Evolutionary conservation across 805 yeast species (phyloP).

Genomic region (Saccharomyces kudriavzevii): DNA sequence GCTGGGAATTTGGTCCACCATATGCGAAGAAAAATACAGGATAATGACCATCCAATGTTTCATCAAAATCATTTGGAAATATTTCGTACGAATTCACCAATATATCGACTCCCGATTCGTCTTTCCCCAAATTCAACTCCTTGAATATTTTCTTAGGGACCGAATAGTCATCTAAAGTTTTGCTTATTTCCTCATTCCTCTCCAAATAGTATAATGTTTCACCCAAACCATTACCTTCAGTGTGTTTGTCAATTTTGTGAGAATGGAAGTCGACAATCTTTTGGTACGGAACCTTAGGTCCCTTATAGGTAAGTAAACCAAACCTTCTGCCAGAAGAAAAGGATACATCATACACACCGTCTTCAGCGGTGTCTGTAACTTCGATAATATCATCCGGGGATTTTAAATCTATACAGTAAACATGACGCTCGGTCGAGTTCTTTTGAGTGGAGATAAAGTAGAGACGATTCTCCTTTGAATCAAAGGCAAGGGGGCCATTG

Average conservation of each 20-base stretch:
- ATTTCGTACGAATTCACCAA: constrained; percentile 65
- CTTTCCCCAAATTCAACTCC: constrained; percentile 46
- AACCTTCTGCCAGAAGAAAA: constrained; percentile 77
- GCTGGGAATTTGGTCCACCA: constrained; percentile 94
- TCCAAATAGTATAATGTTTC: constrained; percentile 29
- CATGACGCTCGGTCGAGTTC: constrained; percentile 76
- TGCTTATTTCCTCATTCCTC: constrained; percentile 35
- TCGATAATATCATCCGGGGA: constrained; percentile 31
- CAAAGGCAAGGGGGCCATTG: constrained; percentile 58
- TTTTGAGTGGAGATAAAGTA: constrained; percentile 64
- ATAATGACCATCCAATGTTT: constrained; percentile 42
- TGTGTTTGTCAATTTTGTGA: constrained; percentile 4
- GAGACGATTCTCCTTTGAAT: constrained; percentile 42
- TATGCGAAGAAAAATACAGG: constrained; percentile 86
- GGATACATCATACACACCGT: constrained; percentile 62
- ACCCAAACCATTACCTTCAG: constrained; percentile 18
- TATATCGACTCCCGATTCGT: constrained; percentile 39
- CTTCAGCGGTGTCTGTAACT: constrained; percentile 44
- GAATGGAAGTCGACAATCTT: constrained; percentile 50
- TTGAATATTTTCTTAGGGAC: constrained; percentile 50
- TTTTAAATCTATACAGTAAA: constrained; percentile 59
- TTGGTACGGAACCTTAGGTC: constrained; percentile 79
- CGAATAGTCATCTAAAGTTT: constrained; percentile 37
- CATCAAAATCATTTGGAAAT: constrained; percentile 65
- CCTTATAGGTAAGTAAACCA: constrained; percentile 59